phyloP scores from a whole-genome alignment of 768 basidiomycete genomes.

The Hericium rajendrae region DNA sequence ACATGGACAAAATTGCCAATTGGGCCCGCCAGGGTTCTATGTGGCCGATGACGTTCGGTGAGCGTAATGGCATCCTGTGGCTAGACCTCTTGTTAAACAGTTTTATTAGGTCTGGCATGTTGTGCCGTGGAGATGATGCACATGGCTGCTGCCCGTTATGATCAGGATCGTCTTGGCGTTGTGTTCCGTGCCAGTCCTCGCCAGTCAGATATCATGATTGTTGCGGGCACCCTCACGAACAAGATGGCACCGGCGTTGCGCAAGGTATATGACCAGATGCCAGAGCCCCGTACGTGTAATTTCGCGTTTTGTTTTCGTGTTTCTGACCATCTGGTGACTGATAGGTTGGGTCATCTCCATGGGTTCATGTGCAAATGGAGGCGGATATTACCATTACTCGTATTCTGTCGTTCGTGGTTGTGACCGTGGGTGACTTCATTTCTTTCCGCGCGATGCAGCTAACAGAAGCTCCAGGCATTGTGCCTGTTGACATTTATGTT shows the following conservation, averaged over 20 bases:
- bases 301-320: background rate
- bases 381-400: constrained; percentile 96
- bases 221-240: constrained; percentile 97
- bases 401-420: constrained; percentile 98
- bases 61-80: constrained; percentile 4
- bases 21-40: constrained; percentile 97
- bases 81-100: background rate
- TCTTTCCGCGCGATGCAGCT: constrained; percentile 5
- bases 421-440: constrained; percentile 57
- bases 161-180: constrained; percentile 94
- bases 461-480: constrained; percentile 52
- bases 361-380: constrained; percentile 99
- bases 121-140: constrained; percentile 99
- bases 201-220: constrained; percentile 98
- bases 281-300: constrained; percentile 69
- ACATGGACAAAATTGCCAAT: constrained; percentile 92
- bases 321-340: background rate
- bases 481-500: constrained; percentile 97
- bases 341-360: constrained; percentile 98
- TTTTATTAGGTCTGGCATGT: constrained; percentile 80
- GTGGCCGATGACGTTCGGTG: constrained; percentile 98
- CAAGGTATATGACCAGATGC: constrained; percentile 98
- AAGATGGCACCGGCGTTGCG: constrained; percentile 99
- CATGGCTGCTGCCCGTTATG: constrained; percentile 98
- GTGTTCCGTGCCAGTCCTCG: constrained; percentile 99